Evolutionary conservation across 2,329 filamentous ascomycete species (phyloP).

Genomic region (Stemphylium lycopersici): DNA sequence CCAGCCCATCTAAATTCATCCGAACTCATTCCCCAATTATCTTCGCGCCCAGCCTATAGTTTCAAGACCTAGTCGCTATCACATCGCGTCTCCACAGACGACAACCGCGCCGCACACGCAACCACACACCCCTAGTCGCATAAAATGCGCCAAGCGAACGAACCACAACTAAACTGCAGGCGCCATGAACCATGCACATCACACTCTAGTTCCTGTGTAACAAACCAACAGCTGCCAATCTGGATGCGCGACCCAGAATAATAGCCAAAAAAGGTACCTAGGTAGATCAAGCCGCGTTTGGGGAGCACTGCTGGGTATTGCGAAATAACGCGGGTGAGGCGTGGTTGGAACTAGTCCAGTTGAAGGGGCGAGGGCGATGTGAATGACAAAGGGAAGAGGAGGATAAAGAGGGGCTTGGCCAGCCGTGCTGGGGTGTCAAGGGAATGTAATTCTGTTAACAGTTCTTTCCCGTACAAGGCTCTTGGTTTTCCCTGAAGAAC

Average conservation of each 20-base stretch:
- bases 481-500: too few species aligned
- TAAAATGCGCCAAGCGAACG: neutral
- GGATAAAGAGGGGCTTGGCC: neutral
- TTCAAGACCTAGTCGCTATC: neutral
- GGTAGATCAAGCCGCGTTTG: neutral
- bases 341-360: neutral
- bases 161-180: slow-evolving; percentile 15
- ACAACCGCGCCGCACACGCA: slow-evolving; percentile 9
- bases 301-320: neutral
- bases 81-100: neutral
- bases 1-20: neutral
- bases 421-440: neutral
- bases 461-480: neutral
- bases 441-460: neutral
- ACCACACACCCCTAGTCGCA: neutral
- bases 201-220: neutral
- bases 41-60: slow-evolving; percentile 6
- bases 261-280: neutral
- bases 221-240: neutral
- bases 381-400: neutral
- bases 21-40: neutral
- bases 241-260: slow-evolving; percentile 5
- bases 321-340: neutral
- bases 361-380: neutral
- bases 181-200: slow-evolving; percentile 6